Percentiles rank a stretch among this genome's conserved stretches.
These are phyloP conservation scores for Dorcoceras hygrometricum DNA, from an alignment of 257 asterid species.

Conservation along the genomic window DNA sequence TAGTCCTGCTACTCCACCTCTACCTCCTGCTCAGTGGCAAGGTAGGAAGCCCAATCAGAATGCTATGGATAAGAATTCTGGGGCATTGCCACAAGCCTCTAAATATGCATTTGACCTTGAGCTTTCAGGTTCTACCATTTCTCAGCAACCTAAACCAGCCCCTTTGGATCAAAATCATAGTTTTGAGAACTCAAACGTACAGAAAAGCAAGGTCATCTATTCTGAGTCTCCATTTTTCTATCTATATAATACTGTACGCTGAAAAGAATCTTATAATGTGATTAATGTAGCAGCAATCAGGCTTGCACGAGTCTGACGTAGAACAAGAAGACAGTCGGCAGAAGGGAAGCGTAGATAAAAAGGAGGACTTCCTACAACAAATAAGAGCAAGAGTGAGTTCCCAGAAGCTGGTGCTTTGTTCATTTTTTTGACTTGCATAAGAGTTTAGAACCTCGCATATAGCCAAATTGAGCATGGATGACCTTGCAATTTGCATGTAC, in stretches of 20 bases:
- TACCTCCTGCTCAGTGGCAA: constrained; percentile 65
- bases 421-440: background rate
- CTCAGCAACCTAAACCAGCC: constrained; percentile 78
- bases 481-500: background rate
- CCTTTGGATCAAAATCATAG: constrained; percentile 49
- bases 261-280: constrained; percentile 15
- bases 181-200: constrained; percentile 31
- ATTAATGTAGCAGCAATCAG: constrained; percentile 40
- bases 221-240: constrained; percentile 1
- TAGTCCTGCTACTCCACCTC: constrained; percentile 59
- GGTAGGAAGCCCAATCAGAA: constrained; percentile 33
- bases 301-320: constrained; percentile 36
- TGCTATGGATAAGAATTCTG: constrained; percentile 32
- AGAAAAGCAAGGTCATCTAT: constrained; percentile 56
- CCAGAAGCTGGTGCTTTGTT: constrained; percentile 15
- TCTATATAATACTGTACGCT: constrained; percentile 2
- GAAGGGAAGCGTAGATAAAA: constrained; percentile 50
- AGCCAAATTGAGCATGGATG: background rate
- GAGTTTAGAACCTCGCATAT: background rate
- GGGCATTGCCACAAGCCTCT: constrained; percentile 29
- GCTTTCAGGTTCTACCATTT: constrained; percentile 43
- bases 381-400: constrained; percentile 81
- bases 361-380: constrained; percentile 86
- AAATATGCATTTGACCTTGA: constrained; percentile 37
- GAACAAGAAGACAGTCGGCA: constrained; percentile 35